These are phyloP conservation scores for Paramecium tetraurelia DNA, from an alignment of 73 alveolate species.

Conservation along the genomic window DNA sequence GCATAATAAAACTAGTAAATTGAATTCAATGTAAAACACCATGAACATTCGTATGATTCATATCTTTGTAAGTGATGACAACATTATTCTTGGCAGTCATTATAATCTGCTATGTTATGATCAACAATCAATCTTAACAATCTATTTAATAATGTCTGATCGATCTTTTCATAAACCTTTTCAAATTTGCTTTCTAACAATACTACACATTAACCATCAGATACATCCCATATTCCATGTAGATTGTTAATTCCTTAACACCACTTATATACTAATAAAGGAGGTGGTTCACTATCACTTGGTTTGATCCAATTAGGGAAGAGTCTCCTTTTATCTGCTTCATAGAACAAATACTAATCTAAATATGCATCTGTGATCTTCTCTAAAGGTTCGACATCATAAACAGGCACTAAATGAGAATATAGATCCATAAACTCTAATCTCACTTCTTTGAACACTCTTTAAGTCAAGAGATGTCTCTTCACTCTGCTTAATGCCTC, in stretches of 20 bases:
- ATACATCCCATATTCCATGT: constrained; percentile 98
- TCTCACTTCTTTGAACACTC: constrained; percentile 99
- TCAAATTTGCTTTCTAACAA: constrained; percentile 96
- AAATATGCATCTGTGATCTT: constrained; percentile 99
- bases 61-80: constrained; percentile 97
- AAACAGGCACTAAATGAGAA: constrained; percentile 98
- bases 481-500: constrained; percentile 99
- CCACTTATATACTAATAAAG: constrained; percentile 99
- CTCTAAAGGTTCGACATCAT: constrained; percentile 99
- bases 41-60: constrained; percentile 99
- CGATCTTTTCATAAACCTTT: constrained; percentile 96
- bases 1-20: constrained; percentile 92
- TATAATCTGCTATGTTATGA: constrained; percentile 99
- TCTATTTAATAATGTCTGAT: constrained; percentile 96
- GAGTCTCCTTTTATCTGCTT: constrained; percentile 99
- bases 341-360: constrained; percentile 99
- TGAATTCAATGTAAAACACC: constrained; percentile 98
- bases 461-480: constrained; percentile 97
- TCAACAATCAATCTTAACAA: constrained; percentile 97
- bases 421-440: constrained; percentile 99
- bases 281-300: constrained; percentile 99
- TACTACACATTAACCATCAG: constrained; percentile 97
- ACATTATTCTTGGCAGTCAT: constrained; percentile 99
- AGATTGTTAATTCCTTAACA: constrained; percentile 99
- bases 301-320: constrained; percentile 99